These are phyloP conservation scores for Rhodotorula sphaerocarpa DNA, from an alignment of 768 basidiomycete genomes.

Conservation along the genomic window DNA sequence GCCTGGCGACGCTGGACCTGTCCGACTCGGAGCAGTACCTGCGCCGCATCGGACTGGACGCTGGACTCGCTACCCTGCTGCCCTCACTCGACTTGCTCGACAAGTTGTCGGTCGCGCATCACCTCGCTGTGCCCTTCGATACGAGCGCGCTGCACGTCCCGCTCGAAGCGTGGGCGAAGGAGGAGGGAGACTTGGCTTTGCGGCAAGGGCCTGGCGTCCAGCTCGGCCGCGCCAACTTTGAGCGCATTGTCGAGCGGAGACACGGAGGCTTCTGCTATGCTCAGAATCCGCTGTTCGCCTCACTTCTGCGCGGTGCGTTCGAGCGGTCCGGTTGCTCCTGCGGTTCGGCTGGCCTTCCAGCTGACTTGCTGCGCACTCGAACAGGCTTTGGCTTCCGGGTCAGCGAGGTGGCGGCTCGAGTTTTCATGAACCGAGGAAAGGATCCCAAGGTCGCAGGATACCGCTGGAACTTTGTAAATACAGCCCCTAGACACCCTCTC, in stretches of 20 bases:
- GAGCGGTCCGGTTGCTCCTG: background rate
- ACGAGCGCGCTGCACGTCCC: conserved; percentile 16
- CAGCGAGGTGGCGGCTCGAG: conserved; percentile 15
- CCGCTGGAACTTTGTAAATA: conserved; percentile 1
- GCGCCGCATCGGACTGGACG: conserved; percentile 11
- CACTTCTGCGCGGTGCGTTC: conserved; percentile 12
- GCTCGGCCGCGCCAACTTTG: conserved; percentile 18
- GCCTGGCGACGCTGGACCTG: conserved; percentile 4
- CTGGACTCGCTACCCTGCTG: background rate
- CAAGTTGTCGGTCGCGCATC: background rate
- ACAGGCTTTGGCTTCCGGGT: conserved; percentile 26
- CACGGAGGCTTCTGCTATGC: conserved; percentile 25
- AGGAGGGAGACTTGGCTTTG: conserved; percentile 1
- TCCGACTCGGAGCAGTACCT: conserved; percentile 18
- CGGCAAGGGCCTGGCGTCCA: conserved; percentile 11
- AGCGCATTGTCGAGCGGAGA: conserved; percentile 1
- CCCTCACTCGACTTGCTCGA: conserved; percentile 20
- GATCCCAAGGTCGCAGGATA: conserved; percentile 8
- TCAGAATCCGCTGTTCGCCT: background rate
- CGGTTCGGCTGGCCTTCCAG: background rate
- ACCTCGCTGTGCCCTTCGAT: conserved; percentile 17
- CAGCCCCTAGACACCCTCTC: background rate
- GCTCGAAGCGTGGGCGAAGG: conserved; percentile 1
- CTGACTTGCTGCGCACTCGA: background rate
- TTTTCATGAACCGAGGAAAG: conserved; percentile 24